Base-by-base conservation (phyloP, 148 eudicot genomes). In the Tetragonia tetragonoides region DNA sequence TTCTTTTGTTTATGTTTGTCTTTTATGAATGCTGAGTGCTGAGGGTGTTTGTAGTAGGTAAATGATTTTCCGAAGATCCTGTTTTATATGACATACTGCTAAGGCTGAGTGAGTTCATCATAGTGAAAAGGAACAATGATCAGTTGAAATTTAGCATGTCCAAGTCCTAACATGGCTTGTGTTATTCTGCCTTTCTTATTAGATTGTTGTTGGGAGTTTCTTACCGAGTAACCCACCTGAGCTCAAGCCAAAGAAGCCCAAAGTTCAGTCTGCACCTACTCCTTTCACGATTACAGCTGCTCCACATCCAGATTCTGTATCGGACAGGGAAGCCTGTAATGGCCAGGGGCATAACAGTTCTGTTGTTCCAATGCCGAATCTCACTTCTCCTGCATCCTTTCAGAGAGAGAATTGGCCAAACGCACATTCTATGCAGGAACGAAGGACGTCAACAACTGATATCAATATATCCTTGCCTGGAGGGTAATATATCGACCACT, bases 131-230 rank as follows among this genome's bases (percentile, higher is more conserved):
- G 51, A 53, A 51, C 47, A 63, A 40, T 59, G 42, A 46, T 54
- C 54, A 56, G 60, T 5, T 4, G 5, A 53, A 66, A 56, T 47
- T 47, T 70, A 53, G 46, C 44, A 53, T 37, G 14, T 11, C 42
- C 6, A 16, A 75, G 12, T 42, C 44, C 16, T 74, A 68, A 42
- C 69, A 53, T 40, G 40, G 51, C 18, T 66, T 60, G n/a, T 14
- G 17, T 47, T 65, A 66, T 11, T 51, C 21, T 40, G 60, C 51
- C 37, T 49, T 66, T 67, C 63, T 77, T 66, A 66, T 77, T 77
- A 87, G 87, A 70, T 85, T 21, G 77, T 86, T 59, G 89, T 87
- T 0, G 87, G 90, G 10, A 87, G 87, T 78, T 87, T 87, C 83
- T 79, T 85, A 78, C 86, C 85, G 12, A 83, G 81, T 62, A 78